phyloP scores from a whole-genome alignment of 768 basidiomycete species.

The Boletus subcaerulescens region DNA sequence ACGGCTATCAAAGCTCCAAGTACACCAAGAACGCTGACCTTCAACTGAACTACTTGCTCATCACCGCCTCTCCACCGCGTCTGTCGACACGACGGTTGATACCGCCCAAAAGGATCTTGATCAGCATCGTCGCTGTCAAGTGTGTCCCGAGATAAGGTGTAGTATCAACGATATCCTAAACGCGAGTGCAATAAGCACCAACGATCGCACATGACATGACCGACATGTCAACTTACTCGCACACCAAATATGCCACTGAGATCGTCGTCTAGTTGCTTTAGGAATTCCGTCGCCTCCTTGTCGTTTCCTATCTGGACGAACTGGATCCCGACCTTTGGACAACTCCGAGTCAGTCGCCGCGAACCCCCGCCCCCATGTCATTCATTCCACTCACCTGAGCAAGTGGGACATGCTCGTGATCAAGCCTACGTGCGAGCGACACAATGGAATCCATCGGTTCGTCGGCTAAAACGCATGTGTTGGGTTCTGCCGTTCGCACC shows the following conservation, averaged over 20 bases:
- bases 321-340: conserved; percentile 57
- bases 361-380: too few species aligned
- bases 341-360: conserved; percentile 2
- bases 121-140: conserved; percentile 46
- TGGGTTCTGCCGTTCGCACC: background rate
- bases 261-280: conserved; percentile 57
- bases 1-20: too few species aligned
- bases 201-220: too few species aligned
- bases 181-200: background rate
- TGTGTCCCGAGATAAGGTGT: conserved; percentile 47
- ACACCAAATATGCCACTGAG: conserved; percentile 41
- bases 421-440: conserved; percentile 47
- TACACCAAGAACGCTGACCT: background rate
- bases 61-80: conserved; percentile 26
- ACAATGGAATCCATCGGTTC: conserved; percentile 50
- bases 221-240: conserved; percentile 35
- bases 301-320: conserved; percentile 68
- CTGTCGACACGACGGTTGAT: conserved; percentile 55
- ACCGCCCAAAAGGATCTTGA: conserved; percentile 65
- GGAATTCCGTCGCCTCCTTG: conserved; percentile 39
- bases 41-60: conserved; percentile 7
- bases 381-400: conserved; percentile 42
- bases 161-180: conserved; percentile 69
- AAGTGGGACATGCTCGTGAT: conserved; percentile 48
- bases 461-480: conserved; percentile 38